Evolutionary conservation across 2,329 filamentous ascomycete genomes (phyloP).

Genomic region (Blumeriella jaapii): DNA sequence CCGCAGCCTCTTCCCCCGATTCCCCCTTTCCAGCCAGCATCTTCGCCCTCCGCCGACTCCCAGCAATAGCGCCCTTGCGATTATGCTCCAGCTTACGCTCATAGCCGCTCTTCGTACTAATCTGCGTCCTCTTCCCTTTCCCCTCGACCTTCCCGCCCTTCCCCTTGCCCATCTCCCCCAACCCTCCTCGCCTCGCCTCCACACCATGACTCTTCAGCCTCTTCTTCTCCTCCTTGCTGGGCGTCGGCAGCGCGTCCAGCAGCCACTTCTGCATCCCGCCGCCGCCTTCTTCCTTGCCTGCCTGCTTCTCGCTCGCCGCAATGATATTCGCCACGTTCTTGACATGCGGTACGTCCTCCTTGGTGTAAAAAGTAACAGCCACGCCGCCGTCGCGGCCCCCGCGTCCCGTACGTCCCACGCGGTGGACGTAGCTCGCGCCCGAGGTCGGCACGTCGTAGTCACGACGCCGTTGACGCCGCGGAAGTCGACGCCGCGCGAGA

Average conservation of each 20-base stretch:
- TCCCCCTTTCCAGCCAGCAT: conserved; percentile 29
- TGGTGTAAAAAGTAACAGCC: conserved; percentile 88
- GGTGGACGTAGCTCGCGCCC: conserved; percentile 82
- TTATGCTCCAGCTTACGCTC: conserved; percentile 60
- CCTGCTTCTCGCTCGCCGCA: conserved; percentile 65
- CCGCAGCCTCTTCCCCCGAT: conserved; percentile 7
- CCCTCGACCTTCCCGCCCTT: conserved; percentile 20
- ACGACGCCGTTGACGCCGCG: conserved; percentile 90
- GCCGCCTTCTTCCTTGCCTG: conserved; percentile 39
- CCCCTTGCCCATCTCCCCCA: conserved; percentile 29
- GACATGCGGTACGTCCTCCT: conserved; percentile 83
- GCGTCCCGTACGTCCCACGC: conserved; percentile 80
- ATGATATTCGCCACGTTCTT: conserved; percentile 93
- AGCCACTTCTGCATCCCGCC: conserved; percentile 72
- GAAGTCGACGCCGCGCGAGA: conserved; percentile 90
- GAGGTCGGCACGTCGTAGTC: conserved; percentile 97
- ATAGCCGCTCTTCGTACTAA: conserved; percentile 74
- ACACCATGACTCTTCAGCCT: conserved; percentile 73
- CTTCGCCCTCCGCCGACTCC: conserved; percentile 40
- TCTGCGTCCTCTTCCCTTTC: conserved; percentile 37
- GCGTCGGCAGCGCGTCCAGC: conserved; percentile 71
- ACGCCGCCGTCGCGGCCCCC: conserved; percentile 81
- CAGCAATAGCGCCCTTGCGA: conserved; percentile 47
- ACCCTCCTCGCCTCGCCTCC: conserved; percentile 47
- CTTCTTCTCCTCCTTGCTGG: conserved; percentile 75